Base-by-base conservation (phyloP, 495 filamentous ascomycete genomes). In the Hypomontagnella submonticulosa region DNA sequence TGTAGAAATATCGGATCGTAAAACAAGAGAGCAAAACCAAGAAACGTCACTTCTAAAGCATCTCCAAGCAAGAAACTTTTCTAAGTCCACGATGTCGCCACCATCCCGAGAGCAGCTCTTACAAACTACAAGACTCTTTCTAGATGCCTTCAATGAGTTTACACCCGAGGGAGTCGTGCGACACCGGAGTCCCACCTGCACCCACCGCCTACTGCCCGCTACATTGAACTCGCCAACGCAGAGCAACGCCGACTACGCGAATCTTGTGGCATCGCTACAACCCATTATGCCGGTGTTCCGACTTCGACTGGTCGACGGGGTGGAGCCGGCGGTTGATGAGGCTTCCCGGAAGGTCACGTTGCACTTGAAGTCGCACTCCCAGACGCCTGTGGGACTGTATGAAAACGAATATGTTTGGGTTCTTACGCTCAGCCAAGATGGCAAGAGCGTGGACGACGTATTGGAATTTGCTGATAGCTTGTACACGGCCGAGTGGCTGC, bases 391-490 rank as follows among this genome's bases (percentile, higher is more conserved):
- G 8, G 76, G 75, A 3, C 52, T 64, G 3, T 76, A 73, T 33
- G 34, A 65, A 15, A 77, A 76, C 33, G 76, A 77, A 30, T 78
- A 77, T 47, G 57, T 75, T 8, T 61, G 73, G 41, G 34, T 64
- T 2, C 23, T 78, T 12, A 71, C 66, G 15, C 50, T 77, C 50
- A 75, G 67, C 8, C 41, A 70, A 43, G 73, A 78, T 57, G 72
- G 75, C 1, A 68, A 20, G 42, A 53, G 51, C 13, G 42, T 77
- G 1, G 66, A 59, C 3, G 61, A 70, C 15, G 41, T 75, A 2
- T 32, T 74, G 36, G 72, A 78, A 34, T 76, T 76, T 38, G 48
- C 60, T 12, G 76, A 76, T 69, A 77, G 73, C 41, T 36, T 61
- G 13, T 67, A 72, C 32, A 63, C 63, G 23, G 40, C 33, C 16